Base-by-base conservation (phyloP, 2,329 filamentous ascomycete genomes). In the Trichoderma simmonsii region DNA sequence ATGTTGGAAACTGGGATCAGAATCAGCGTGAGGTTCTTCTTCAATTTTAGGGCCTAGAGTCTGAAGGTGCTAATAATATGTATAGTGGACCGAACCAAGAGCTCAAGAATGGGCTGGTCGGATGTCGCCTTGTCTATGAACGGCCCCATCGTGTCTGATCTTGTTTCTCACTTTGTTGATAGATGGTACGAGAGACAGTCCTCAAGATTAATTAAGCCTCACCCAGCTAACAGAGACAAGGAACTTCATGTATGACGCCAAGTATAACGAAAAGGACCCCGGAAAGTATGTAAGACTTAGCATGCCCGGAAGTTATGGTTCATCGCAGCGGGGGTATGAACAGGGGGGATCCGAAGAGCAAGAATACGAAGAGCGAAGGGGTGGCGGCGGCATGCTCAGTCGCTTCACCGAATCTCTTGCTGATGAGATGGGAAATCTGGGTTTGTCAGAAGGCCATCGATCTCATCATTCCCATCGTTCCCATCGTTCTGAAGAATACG, bases 51-150 rank as follows among this genome's bases (percentile, higher is more conserved):
- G 3, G 26, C 3, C 2, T 1, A 32, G 30, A 43, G 4, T 21
- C 32, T 34, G 2, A 4, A 6, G 5, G 6, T 3, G 8, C 57
- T 70, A 6, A 12, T 72, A 9, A 60, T 48, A 1, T 24, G 9
- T 3, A 9, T 63, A 88, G 86, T 98, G 24, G 92, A 97, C 77
- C 89, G 95, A 64, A 91, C 90, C 12, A 89, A 90, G 77, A 93
- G 86, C 81, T 93, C 93, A 3, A 89, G 95, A 73, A 97, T 97
- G 94, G 94, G 94, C 24, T 97, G 95, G 95, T 93, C 92, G 15
- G 95, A 97, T 81, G 88, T 97, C 72, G 91, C 92, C 12, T 85
- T 98, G 71, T 94, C 90, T 76, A 80, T 97, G 71, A 87, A 86
- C 15, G 94, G 94, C 0, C 90, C 91, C 0, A 91, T 93, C 11